phyloP scores from a whole-genome alignment of 768 basidiomycete species.

The Lentinus brumalis region DNA sequence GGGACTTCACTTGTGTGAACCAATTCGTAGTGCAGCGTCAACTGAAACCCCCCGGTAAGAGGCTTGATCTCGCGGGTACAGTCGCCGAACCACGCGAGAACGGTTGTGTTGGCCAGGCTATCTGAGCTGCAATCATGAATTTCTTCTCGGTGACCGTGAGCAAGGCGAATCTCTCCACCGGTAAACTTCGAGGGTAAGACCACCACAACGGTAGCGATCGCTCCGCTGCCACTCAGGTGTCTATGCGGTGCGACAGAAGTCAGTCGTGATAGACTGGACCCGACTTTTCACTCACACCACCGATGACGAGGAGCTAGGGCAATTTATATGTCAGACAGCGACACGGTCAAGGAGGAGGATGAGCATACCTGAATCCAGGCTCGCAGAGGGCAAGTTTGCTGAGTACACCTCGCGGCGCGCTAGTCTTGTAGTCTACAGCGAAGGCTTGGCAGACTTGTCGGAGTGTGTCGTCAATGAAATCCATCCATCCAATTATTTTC shows the following conservation, averaged over 20 bases:
- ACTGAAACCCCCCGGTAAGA: conserved; percentile 27
- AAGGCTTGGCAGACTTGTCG: neutral
- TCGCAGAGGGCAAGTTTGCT: neutral
- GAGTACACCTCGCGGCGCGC: neutral
- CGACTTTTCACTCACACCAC: neutral
- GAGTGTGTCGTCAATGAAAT: neutral
- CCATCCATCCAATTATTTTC: neutral
- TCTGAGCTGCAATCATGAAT: conserved; percentile 38
- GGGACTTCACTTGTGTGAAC: neutral
- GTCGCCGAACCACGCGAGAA: conserved; percentile 54
- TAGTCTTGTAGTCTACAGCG: neutral
- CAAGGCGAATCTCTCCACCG: conserved; percentile 47
- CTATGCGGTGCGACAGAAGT: neutral
- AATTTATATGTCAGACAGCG: too few relatives aligned
- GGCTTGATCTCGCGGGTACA: conserved; percentile 51
- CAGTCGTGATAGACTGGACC: neutral
- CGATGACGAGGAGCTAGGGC: too few relatives aligned
- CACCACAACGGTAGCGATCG: conserved; percentile 52
- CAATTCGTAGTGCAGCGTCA: neutral
- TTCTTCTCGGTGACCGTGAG: conserved; percentile 36
- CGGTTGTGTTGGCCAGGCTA: conserved; percentile 35
- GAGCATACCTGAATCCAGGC: too few relatives aligned
- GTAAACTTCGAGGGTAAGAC: conserved; percentile 46
- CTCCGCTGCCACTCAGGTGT: conserved; percentile 28
- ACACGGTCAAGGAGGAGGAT: too few relatives aligned